phyloP scores from a whole-genome alignment of 306 rosid genomes.

The Carpinus fangiana region DNA sequence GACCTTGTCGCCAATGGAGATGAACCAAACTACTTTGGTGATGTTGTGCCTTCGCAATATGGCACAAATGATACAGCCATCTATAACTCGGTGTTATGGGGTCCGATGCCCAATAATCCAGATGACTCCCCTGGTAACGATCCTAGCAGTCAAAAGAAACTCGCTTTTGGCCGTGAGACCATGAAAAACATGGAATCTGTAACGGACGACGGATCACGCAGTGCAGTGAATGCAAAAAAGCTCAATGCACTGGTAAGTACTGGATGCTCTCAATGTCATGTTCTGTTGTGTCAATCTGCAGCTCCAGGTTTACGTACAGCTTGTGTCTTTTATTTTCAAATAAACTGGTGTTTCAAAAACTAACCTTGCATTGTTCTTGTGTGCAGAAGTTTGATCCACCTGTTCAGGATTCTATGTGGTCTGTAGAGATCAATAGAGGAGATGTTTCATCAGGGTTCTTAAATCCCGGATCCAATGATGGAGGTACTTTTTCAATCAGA shows the following conservation, averaged over 20 bases:
- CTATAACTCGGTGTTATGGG: no score
- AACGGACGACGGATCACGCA: conserved; percentile 31
- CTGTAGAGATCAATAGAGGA: conserved; percentile 31
- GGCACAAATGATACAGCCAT: no score
- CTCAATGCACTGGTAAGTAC: conserved; percentile 48
- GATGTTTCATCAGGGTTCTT: background rate
- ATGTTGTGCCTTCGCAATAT: conserved; percentile 7
- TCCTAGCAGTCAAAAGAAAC: conserved; percentile 23
- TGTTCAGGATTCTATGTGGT: conserved; percentile 26
- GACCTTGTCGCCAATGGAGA: background rate
- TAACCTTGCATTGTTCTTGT: conserved; percentile 3
- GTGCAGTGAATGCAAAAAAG: conserved; percentile 21
- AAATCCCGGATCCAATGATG: background rate
- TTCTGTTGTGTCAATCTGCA: background rate
- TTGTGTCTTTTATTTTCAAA: background rate
- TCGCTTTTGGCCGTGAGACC: background rate
- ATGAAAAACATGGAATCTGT: background rate
- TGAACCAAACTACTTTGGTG: conserved; percentile 19
- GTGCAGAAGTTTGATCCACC: conserved; percentile 28
- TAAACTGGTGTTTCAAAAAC: conserved; percentile 22
- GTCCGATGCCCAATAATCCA: no score
- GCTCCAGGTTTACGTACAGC: conserved; percentile 3
- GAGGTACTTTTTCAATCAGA: background rate
- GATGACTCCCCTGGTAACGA: conserved; percentile 18
- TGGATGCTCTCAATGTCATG: conserved; percentile 15